A percentile compares a stretch with the other conserved stretches of the same genome.
phyloP scores from a whole-genome alignment of 2,329 filamentous ascomycete species.

The Paraphaeosphaeria minitans region DNA sequence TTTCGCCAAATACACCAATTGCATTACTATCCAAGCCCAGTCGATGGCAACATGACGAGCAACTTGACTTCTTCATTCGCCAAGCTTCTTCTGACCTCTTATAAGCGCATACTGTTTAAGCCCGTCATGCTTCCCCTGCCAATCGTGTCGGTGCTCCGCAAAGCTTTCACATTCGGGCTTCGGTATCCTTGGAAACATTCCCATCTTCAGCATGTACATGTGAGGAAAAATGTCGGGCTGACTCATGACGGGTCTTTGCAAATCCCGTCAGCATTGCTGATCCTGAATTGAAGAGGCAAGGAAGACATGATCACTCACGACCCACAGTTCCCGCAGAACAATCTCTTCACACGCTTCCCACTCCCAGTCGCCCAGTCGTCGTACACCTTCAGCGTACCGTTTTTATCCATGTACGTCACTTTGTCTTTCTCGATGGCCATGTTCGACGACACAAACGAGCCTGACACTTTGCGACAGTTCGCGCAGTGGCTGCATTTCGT shows the following conservation, averaged over 20 bases:
- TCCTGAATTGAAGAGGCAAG: not conserved
- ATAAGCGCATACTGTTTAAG: constrained; percentile 48
- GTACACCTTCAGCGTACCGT: constrained; percentile 53
- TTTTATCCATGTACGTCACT: constrained; percentile 52
- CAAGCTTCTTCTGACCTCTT: constrained; percentile 47
- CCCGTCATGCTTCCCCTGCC: constrained; percentile 49
- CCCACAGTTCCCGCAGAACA: constrained; percentile 57
- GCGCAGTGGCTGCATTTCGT: constrained; percentile 49
- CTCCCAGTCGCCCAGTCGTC: constrained; percentile 53
- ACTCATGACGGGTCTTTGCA: constrained; percentile 53
- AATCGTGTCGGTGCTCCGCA: constrained; percentile 50
- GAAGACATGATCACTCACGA: constrained; percentile 20
- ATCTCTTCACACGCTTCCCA: constrained; percentile 52
- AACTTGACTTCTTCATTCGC: constrained; percentile 18
- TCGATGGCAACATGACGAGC: not conserved
- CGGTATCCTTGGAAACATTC: constrained; percentile 56
- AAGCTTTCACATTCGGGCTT: constrained; percentile 54
- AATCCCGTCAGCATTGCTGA: not conserved
- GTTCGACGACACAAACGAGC: constrained; percentile 50
- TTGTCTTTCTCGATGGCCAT: constrained; percentile 52
- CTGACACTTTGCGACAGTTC: constrained; percentile 58
- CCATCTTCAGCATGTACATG: constrained; percentile 58
- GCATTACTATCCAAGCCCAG: not conserved
- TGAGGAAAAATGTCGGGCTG: constrained; percentile 47
- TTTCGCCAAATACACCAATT: not conserved